Evolutionary conservation across 164 flowering plant species (phyloP), one percentile per base, ranked within the genome.

Genomic region (Stephania cephalantha): DNA sequence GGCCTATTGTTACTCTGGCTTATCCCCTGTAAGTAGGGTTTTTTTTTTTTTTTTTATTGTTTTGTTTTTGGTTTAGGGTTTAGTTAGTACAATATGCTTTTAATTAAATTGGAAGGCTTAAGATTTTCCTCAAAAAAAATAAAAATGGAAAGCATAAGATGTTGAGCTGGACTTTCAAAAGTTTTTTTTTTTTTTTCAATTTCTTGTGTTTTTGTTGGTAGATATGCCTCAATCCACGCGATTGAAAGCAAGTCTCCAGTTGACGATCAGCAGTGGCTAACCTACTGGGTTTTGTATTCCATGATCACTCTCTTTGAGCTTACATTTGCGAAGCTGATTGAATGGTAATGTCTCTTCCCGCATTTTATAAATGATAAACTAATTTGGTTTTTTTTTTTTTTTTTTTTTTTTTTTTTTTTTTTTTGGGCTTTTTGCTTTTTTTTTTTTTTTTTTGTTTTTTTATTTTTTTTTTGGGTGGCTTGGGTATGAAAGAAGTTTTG

Each of bases 241-340:
- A 92, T 94, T 74, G 98, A 94, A 84, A 89, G 85, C 9, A 86
- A 85, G 77, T 91, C 97, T 30, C 86, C 74, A 46, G 73, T 76
- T 1, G 97, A 94, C 75, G 95, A 92, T 84, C 91, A 83, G 73
- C 98, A 94, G 76, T 94, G 97, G 98, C 92, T 94, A 6, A 94
- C 92, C 13, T 66, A 75, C 20, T 75, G 79, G 76, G 71, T 69
- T 69, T 46, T 77, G 55, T 70, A 74, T 52, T 94, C 98, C 31
- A 75, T 94, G 85, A 86, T 92, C 29, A 90, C 97, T 6, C 88
- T 92, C 61, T 85, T 91, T 31, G 97, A 92, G 86, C 92, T 94
- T 75, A 91, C 97, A 30, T 92, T 90, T 76, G 83, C 88, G 66
- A 90, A 84, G 79, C 66, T 87, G 71, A 80, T 91, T 75, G 93